Evolutionary conservation across 495 filamentous ascomycete species (phyloP).

Genomic region (Penicillium parvum): DNA sequence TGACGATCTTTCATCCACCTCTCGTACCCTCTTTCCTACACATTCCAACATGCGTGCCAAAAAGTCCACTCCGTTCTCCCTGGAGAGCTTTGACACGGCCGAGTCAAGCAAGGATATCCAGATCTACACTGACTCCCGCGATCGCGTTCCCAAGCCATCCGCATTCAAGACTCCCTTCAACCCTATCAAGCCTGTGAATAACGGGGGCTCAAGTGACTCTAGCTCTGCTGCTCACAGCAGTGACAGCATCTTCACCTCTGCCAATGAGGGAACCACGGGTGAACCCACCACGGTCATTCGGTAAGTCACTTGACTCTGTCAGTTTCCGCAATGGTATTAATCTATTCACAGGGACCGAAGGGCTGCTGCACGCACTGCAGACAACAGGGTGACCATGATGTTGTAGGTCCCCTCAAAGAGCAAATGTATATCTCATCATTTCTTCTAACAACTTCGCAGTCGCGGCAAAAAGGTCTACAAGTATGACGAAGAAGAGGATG

Average conservation of each 20-base stretch:
- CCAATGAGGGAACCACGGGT: neutral
- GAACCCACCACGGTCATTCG: neutral
- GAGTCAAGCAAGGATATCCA: slow-evolving; percentile 50
- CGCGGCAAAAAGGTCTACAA: slow-evolving; percentile 86
- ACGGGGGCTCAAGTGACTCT: slow-evolving; percentile 1
- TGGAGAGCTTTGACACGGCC: slow-evolving; percentile 49
- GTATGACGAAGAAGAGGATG: slow-evolving; percentile 43
- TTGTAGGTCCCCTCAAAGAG: slow-evolving; percentile 24
- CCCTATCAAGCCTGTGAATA: slow-evolving; percentile 28
- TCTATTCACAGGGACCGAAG: neutral
- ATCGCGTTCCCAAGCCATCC: slow-evolving; percentile 66
- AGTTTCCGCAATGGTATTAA: neutral
- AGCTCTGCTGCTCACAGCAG: neutral
- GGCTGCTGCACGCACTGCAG: slow-evolving; percentile 39
- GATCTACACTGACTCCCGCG: slow-evolving; percentile 88
- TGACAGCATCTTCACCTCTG: too few species aligned
- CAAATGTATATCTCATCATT: slow-evolving; percentile 51
- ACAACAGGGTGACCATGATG: slow-evolving; percentile 20
- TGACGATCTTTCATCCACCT: slow-evolving; percentile 56
- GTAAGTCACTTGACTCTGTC: neutral
- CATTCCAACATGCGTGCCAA: slow-evolving; percentile 31
- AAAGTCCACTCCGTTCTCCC: slow-evolving; percentile 57
- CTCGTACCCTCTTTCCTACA: slow-evolving; percentile 72
- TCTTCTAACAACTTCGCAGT: slow-evolving; percentile 46
- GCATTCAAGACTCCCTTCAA: slow-evolving; percentile 67